Evolutionary conservation across 345 rosid genomes (phyloP).

Genomic region (Acer negundo): DNA sequence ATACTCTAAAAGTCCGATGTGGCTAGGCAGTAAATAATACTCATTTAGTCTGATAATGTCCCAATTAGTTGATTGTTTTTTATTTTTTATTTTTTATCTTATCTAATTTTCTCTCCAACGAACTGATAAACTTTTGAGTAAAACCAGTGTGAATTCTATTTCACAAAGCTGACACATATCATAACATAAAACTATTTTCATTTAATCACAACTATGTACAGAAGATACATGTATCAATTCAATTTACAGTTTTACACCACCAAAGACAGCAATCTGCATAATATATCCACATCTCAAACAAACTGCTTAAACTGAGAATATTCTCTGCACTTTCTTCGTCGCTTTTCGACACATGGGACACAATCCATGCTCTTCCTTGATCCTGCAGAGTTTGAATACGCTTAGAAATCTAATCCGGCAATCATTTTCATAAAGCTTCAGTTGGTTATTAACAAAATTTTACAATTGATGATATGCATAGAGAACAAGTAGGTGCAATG

Average conservation of each 20-base stretch:
- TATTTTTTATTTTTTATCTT: too few species aligned
- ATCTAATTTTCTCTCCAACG: too few species aligned
- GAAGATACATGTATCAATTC: background rate
- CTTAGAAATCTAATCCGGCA: background rate
- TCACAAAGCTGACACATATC: too few species aligned
- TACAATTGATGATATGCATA: background rate
- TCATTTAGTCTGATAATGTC: too few species aligned
- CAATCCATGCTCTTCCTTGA: conserved; percentile 49
- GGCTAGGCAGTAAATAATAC: too few species aligned
- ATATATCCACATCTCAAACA: background rate
- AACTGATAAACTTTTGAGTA: too few species aligned
- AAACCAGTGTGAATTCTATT: too few species aligned
- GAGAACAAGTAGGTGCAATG: background rate
- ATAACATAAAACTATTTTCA: background rate
- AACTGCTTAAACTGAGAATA: conserved; percentile 48
- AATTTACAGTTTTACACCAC: background rate
- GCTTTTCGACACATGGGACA: conserved; percentile 57
- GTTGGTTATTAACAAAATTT: background rate
- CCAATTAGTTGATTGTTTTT: too few species aligned
- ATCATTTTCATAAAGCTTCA: background rate
- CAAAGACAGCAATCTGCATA: conserved; percentile 7
- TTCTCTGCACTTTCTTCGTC: conserved; percentile 63
- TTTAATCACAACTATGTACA: background rate
- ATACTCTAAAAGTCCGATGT: too few species aligned
- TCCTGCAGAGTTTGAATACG: conserved; percentile 34